Conservation (phyloP, 2,329 filamentous ascomycete genomes). For the Byssochlamys sp. region DNA sequence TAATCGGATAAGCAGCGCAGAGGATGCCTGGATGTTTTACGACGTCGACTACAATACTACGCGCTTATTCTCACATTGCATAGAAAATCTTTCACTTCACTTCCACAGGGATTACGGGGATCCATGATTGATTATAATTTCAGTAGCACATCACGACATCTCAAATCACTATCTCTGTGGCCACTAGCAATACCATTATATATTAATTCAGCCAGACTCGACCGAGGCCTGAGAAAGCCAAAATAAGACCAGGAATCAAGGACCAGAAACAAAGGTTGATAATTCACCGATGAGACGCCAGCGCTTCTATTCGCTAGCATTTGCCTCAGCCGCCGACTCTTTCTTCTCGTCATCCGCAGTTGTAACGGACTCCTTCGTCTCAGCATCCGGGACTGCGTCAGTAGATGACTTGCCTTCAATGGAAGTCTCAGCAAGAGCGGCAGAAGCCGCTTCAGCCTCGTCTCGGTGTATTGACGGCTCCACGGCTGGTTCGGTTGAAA, state of each 20-base stretch:
- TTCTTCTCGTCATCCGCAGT: background rate
- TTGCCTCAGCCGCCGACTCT: background rate
- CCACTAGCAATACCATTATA: background rate
- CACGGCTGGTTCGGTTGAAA: background rate
- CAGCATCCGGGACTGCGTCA: background rate
- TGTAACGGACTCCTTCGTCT: background rate
- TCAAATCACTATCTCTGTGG: background rate
- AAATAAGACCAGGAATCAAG: background rate
- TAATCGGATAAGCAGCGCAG: background rate
- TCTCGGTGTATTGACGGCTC: background rate
- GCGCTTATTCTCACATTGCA: background rate
- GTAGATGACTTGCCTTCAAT: background rate
- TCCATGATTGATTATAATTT: background rate
- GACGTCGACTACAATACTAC: no score
- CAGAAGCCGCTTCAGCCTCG: background rate
- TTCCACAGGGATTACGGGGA: background rate
- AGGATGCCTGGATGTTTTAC: background rate
- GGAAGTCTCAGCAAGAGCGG: background rate
- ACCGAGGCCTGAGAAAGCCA: background rate
- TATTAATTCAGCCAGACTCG: background rate
- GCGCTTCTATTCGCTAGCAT: background rate
- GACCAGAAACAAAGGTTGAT: background rate
- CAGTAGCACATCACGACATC: background rate
- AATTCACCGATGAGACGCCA: background rate
- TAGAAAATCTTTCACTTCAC: background rate